A percentile compares a stretch with the other conserved stretches of the same genome.
Evolutionary conservation across 2,329 filamentous ascomycete species (phyloP).

Genomic region (Fonsecaea nubica): DNA sequence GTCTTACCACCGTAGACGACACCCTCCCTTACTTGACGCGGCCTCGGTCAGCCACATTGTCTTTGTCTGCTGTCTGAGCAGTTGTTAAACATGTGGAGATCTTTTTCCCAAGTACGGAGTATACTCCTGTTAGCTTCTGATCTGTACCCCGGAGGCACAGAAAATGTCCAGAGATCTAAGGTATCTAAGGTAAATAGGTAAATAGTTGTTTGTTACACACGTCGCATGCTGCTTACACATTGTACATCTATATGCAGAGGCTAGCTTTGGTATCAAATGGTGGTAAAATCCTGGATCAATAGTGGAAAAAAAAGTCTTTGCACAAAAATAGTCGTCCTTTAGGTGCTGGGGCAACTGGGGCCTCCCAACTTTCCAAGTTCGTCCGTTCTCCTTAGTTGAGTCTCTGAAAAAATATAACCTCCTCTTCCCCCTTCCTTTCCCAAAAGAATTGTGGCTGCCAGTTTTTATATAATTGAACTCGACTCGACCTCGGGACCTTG

Average conservation of each 20-base stretch:
- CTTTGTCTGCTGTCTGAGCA: too few species aligned
- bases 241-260: not conserved
- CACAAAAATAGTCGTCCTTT: conserved; percentile 7
- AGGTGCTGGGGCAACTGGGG: too few species aligned
- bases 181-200: too few species aligned
- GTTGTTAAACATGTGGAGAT: too few species aligned
- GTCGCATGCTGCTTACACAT: not conserved
- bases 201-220: not conserved
- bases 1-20: too few species aligned
- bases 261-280: conserved; percentile 22
- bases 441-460: not conserved
- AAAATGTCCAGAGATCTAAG: too few species aligned
- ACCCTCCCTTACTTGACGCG: too few species aligned
- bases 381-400: too few species aligned
- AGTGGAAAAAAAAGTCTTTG: conserved; percentile 5
- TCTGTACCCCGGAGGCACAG: too few species aligned
- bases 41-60: too few species aligned
- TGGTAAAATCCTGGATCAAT: conserved; percentile 5
- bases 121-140: too few species aligned
- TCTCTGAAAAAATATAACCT: not conserved
- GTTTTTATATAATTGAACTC: not conserved
- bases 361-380: not conserved
- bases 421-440: not conserved
- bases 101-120: too few species aligned
- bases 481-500: conserved; percentile 6